Evolutionary conservation across 768 basidiomycete species (phyloP), one percentile per base, ranked within the genome.

Genomic region (Trametes elegans): DNA sequence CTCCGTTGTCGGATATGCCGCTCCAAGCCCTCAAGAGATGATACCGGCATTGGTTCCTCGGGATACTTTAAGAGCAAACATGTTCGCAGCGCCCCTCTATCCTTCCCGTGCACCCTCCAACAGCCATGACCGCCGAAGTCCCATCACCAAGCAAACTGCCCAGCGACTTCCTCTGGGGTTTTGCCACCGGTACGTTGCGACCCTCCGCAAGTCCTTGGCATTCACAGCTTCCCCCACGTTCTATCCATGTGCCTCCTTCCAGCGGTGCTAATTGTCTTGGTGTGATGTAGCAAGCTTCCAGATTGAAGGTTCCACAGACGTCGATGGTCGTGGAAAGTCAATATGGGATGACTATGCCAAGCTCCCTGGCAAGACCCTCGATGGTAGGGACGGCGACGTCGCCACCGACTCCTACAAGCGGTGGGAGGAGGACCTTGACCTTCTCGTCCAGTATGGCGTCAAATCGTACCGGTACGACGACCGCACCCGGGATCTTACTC

Each of bases 261-360:
- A 26, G 36, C 49, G 43, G 34, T 46, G 27, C 36, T 54, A 29
- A 54, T 54, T 26, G 50, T 55, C 45, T 55, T 29, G 7, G 26
- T 16, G n/a, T 43, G 7, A 36, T 52, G 42, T 44, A 79, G 89
- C 87, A 21, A 73, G 79, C 54, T 88, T 88, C 69, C 87, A 90
- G 72, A 83, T 88, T 50, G 88, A 90, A 68, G 88, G 87, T 29
- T 84, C 85, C 0, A 73, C 77, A 19, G 68, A 78, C 48, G 75
- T 72, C 16, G 83, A 81, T 55, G 83, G 83, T 13, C 81, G 85
- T 43, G 84, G 84, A 9, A 81, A 81, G 62, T 84, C 83, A 14
- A 81, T 88, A 61, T 90, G 88, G 88, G 87, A 90, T 64, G 83
- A 80, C 66, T 88, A 87, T 68, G 76, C 83, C 24, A 78, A 79